These are phyloP conservation scores for Exophiala dermatitidis DNA, from an alignment of 2,329 filamentous ascomycete species.

Conservation along the genomic window DNA sequence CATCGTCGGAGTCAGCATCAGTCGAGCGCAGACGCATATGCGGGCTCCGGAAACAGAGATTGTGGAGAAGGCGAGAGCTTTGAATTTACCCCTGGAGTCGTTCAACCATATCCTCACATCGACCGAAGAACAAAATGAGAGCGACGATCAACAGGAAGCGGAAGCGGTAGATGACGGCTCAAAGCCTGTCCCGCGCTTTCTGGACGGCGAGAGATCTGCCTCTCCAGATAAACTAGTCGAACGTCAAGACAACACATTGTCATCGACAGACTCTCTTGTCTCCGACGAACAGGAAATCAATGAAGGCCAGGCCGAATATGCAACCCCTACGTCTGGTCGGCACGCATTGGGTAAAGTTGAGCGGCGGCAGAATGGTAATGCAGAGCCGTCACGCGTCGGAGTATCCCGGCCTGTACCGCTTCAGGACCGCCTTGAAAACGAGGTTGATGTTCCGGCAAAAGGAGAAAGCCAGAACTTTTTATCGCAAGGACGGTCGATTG, in stretches of 20 bases:
- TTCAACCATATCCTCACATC: constrained; percentile 7
- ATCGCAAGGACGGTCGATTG: constrained; percentile 6
- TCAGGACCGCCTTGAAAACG: constrained; percentile 1
- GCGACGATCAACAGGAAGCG: constrained; percentile 4
- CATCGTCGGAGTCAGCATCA: constrained; percentile 54
- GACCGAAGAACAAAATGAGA: constrained; percentile 6
- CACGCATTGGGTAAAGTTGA: too few relatives aligned
- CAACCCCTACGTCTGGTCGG: not conserved
- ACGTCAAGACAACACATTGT: not conserved
- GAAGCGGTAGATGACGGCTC: not conserved
- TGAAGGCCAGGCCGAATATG: not conserved
- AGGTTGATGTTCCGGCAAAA: not conserved
- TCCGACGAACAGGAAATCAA: not conserved
- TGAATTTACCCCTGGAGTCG: constrained; percentile 35
- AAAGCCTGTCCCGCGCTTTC: constrained; percentile 1
- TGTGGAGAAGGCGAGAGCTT: constrained; percentile 51
- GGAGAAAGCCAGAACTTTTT: not conserved
- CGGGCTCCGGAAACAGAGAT: constrained; percentile 52
- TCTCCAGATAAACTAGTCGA: not conserved
- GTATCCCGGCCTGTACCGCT: not conserved
- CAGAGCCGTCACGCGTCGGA: too few relatives aligned
- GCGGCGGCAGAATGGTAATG: too few relatives aligned
- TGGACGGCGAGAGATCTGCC: not conserved
- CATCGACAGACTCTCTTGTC: not conserved
- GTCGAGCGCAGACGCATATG: constrained; percentile 50